phyloP scores from a whole-genome alignment of 305 asterid species.

The Lippia alba region DNA sequence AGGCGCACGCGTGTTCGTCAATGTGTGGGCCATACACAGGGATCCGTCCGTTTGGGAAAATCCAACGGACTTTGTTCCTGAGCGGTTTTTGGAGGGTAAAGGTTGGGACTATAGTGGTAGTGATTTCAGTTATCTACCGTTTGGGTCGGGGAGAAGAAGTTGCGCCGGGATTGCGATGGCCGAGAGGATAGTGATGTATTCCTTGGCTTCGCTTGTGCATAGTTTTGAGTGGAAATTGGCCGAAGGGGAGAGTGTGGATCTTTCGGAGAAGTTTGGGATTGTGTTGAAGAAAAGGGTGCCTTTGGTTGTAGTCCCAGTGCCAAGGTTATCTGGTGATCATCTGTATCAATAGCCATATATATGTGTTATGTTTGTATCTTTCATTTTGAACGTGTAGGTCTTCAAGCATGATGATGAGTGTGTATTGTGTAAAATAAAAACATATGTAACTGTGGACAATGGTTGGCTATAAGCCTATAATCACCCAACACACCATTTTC shows the following conservation, averaged over 20 bases:
- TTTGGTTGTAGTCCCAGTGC: constrained; percentile 56
- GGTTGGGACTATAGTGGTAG: constrained; percentile 54
- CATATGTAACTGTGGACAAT: no score
- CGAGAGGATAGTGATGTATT: constrained; percentile 58
- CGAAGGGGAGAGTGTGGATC: constrained; percentile 41
- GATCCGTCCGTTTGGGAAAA: constrained; percentile 58
- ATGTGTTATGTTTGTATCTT: no score
- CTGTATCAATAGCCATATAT: no score
- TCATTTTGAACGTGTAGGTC: no score
- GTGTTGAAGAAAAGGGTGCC: constrained; percentile 65
- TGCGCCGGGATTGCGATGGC: constrained; percentile 70
- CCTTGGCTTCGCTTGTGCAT: constrained; percentile 62
- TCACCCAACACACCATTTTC: no score
- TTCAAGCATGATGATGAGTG: no score
- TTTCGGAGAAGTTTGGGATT: constrained; percentile 67
- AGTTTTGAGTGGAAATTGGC: constrained; percentile 61
- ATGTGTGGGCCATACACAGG: constrained; percentile 74
- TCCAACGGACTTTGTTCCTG: constrained; percentile 55
- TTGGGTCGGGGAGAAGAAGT: constrained; percentile 74
- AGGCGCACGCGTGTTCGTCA: constrained; percentile 58
- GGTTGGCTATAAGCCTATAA: no score
- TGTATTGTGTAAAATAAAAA: no score
- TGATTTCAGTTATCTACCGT: constrained; percentile 61
- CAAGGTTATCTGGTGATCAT: constrained; percentile 37
- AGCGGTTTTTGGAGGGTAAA: constrained; percentile 51